Percentiles rank a stretch among this genome's conserved stretches.
These are phyloP conservation scores for Tetrahymena malaccensis DNA, from an alignment of 73 alveolate genomes.

Conservation along the genomic window DNA sequence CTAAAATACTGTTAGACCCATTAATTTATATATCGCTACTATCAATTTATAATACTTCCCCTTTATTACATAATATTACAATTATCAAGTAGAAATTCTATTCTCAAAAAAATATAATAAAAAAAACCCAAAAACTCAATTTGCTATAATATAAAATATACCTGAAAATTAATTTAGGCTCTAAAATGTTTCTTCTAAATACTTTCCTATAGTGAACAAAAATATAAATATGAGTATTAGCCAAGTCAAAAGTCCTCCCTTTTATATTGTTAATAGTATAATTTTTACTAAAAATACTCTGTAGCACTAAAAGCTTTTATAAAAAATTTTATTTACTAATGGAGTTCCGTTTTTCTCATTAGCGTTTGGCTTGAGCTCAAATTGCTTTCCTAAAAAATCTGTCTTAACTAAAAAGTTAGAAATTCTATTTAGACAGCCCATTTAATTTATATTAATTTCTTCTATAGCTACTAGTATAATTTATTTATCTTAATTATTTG, in stretches of 20 bases:
- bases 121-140: background rate
- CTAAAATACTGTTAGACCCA: background rate
- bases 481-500: too few relatives aligned
- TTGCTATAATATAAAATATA: background rate
- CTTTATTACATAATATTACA: background rate
- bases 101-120: background rate
- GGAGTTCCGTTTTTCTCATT: background rate
- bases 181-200: background rate
- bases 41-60: background rate
- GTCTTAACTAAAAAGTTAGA: background rate
- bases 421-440: background rate
- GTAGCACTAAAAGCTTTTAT: background rate
- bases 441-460: background rate
- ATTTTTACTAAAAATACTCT: background rate
- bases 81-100: background rate
- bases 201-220: background rate
- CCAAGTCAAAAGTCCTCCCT: background rate
- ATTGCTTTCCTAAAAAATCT: background rate
- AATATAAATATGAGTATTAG: background rate
- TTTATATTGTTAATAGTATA: background rate
- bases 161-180: background rate
- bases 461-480: too few relatives aligned
- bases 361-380: background rate
- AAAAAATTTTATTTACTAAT: background rate
- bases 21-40: background rate